Conservation (phyloP, 495 filamentous ascomycete species). For the Entonaema liquescens region DNA sequence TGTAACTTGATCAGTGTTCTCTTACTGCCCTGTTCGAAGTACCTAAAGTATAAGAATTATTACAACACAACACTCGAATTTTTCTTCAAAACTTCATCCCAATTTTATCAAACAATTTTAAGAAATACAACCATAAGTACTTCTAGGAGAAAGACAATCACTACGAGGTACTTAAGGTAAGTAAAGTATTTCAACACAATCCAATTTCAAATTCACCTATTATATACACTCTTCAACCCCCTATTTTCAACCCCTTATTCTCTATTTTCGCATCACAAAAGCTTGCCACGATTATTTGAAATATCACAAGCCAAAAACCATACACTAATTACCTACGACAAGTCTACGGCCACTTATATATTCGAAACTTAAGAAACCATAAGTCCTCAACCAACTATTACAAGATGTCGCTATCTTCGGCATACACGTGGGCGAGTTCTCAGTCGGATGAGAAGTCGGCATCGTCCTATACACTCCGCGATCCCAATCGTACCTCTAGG, state of each 20-base stretch:
- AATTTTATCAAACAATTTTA: not conserved
- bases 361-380: not conserved
- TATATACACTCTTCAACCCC: not conserved
- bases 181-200: not conserved
- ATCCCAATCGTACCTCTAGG: no score
- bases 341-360: not conserved
- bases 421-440: not conserved
- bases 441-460: not conserved
- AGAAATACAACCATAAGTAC: not conserved
- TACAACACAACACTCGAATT: not conserved
- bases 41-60: not conserved
- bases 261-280: not conserved
- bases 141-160: not conserved
- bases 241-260: no score
- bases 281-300: not conserved
- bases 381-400: not conserved
- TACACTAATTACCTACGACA: not conserved
- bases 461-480: no score
- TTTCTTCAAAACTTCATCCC: not conserved
- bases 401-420: not conserved
- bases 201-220: not conserved
- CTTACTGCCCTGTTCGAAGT: not conserved
- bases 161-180: not conserved
- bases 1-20: not conserved
- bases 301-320: not conserved